These are phyloP conservation scores for Aspergillus fructus DNA, from an alignment of 2,329 filamentous ascomycete genomes.

Conservation along the genomic window DNA sequence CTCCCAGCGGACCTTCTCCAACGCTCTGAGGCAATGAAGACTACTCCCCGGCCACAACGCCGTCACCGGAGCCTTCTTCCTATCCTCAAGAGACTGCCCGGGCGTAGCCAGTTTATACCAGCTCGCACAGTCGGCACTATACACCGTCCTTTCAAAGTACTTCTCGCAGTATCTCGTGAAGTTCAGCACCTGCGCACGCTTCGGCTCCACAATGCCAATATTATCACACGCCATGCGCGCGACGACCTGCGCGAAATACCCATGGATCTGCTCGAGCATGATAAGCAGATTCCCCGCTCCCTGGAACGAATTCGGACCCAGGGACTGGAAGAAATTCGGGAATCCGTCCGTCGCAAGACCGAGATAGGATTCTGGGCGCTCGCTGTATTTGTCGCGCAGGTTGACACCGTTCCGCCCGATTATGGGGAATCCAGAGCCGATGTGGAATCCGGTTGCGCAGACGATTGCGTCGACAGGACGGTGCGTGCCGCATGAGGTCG, in stretches of 20 bases:
- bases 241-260: background rate
- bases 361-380: background rate
- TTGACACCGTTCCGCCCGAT: background rate
- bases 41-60: conserved; percentile 4
- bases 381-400: background rate
- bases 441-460: conserved; percentile 4
- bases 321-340: conserved; percentile 6
- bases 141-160: conserved; percentile 5
- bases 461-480: background rate
- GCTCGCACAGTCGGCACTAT: conserved; percentile 3
- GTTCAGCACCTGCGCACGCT: background rate
- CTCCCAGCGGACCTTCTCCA: conserved; percentile 1
- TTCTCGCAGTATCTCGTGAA: background rate
- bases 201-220: background rate
- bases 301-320: conserved; percentile 3
- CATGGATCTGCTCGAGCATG: conserved; percentile 4
- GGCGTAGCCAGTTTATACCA: conserved; percentile 5
- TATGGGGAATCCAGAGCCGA: background rate
- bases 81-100: background rate
- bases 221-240: conserved; percentile 1
- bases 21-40: background rate
- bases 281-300: conserved; percentile 6
- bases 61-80: background rate
- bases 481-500: background rate
- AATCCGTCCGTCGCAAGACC: background rate